Conservation (phyloP, 164 flowering plant genomes). For the Vitis rotundifolia region DNA sequence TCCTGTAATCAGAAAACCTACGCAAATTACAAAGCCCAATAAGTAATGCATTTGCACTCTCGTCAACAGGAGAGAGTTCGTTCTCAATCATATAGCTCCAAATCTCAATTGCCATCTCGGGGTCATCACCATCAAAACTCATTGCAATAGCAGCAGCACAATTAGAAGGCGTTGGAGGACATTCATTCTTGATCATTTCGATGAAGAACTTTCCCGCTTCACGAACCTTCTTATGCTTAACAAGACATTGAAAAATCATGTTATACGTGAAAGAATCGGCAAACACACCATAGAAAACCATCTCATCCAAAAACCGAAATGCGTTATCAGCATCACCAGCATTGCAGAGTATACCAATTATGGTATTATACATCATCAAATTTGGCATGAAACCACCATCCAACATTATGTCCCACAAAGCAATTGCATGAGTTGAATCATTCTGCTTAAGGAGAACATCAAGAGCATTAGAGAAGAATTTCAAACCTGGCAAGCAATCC, state of each 20-base stretch:
- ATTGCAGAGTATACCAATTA: conserved; percentile 61
- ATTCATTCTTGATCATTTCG: conserved; percentile 79
- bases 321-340: conserved; percentile 47
- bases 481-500: conserved; percentile 76
- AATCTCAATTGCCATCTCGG: conserved; percentile 61
- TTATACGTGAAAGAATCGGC: conserved; percentile 71
- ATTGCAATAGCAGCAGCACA: conserved; percentile 57
- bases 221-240: conserved; percentile 59
- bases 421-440: conserved; percentile 41
- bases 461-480: conserved; percentile 70
- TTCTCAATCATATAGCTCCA: conserved; percentile 66
- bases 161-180: conserved; percentile 52
- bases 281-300: conserved; percentile 71
- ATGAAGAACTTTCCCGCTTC: conserved; percentile 50
- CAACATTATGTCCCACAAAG: conserved; percentile 69
- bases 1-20: conserved; percentile 53
- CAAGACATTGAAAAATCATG: conserved; percentile 64
- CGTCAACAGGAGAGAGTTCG: conserved; percentile 45
- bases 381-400: conserved; percentile 62
- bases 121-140: conserved; percentile 66
- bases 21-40: conserved; percentile 50
- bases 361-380: conserved; percentile 62
- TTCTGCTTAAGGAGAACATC: conserved; percentile 56
- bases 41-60: conserved; percentile 60
- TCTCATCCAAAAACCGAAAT: conserved; percentile 56